Evolutionary conservation across 2,329 filamentous ascomycete species (phyloP).

Genomic region (Didymella exigua): DNA sequence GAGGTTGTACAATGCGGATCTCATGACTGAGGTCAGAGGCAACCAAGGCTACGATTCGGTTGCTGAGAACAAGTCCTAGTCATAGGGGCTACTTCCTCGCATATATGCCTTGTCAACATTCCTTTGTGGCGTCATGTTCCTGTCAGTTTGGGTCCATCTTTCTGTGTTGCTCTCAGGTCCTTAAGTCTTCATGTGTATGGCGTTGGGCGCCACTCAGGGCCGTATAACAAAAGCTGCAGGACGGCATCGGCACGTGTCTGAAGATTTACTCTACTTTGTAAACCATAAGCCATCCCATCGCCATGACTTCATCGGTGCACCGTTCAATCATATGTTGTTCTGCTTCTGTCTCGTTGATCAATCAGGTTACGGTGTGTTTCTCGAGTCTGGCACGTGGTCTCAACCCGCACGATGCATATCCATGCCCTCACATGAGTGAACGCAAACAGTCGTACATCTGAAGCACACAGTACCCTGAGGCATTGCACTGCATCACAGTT

Average conservation of each 20-base stretch:
- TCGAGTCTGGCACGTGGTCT: too few species aligned
- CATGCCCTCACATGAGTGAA: too few species aligned
- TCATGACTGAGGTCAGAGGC: constrained; percentile 33
- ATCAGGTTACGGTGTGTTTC: too few species aligned
- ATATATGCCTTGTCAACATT: neutral
- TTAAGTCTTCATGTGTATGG: neutral
- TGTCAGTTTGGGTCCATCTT: neutral
- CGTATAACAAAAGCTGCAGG: neutral
- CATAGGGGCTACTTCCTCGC: neutral
- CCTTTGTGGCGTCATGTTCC: neutral
- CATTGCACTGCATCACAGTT: too few species aligned
- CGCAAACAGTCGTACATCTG: too few species aligned
- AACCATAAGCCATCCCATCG: neutral
- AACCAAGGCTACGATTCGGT: constrained; percentile 36
- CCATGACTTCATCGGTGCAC: neutral
- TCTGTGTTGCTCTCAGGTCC: neutral
- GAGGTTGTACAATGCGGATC: constrained; percentile 34
- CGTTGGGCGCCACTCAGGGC: neutral
- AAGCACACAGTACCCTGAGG: too few species aligned
- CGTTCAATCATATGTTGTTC: too few species aligned
- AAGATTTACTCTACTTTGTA: neutral
- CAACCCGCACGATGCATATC: too few species aligned
- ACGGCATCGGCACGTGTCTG: neutral
- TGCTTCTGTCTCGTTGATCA: too few species aligned
- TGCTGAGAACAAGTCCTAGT: constrained; percentile 7